phyloP scores from a whole-genome alignment of 441 rosid species.

The Corymbia calophylla region DNA sequence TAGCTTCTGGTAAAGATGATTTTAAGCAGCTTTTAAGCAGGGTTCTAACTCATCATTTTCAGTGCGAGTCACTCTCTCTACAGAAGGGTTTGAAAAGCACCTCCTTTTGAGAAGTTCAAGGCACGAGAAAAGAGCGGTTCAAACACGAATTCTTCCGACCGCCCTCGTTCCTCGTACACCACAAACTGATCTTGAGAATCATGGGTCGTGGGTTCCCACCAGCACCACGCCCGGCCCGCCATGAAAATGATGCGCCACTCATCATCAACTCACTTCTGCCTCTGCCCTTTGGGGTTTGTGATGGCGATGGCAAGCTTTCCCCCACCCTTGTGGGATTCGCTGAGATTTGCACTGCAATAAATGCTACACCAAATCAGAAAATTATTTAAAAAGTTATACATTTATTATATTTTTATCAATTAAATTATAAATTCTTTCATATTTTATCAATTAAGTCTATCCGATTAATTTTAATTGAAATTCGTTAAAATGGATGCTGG shows the following conservation, averaged over 20 bases:
- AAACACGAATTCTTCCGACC: background rate
- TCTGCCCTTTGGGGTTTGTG: background rate
- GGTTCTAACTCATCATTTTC: background rate
- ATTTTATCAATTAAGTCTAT: no score
- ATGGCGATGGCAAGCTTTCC: background rate
- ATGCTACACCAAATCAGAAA: background rate
- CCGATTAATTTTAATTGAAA: no score
- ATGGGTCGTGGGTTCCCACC: background rate
- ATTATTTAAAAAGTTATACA: no score
- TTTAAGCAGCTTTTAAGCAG: background rate
- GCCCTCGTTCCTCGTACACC: background rate
- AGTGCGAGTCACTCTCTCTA: background rate
- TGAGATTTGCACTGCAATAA: background rate
- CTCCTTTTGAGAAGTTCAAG: background rate
- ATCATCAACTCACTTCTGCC: background rate
- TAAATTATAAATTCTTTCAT: no score
- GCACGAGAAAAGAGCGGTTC: background rate
- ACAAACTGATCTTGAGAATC: background rate
- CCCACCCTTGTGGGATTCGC: background rate
- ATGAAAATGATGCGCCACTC: background rate
- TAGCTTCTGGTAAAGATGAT: background rate
- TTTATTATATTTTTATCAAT: background rate
- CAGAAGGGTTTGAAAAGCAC: background rate
- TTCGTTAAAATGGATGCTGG: fast-evolving
- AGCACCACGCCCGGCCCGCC: background rate